Percentiles rank a stretch among this genome's conserved stretches.
Conservation (phyloP, 192 early-diverging fungal genomes). For the Coemansia sp. region DNA sequence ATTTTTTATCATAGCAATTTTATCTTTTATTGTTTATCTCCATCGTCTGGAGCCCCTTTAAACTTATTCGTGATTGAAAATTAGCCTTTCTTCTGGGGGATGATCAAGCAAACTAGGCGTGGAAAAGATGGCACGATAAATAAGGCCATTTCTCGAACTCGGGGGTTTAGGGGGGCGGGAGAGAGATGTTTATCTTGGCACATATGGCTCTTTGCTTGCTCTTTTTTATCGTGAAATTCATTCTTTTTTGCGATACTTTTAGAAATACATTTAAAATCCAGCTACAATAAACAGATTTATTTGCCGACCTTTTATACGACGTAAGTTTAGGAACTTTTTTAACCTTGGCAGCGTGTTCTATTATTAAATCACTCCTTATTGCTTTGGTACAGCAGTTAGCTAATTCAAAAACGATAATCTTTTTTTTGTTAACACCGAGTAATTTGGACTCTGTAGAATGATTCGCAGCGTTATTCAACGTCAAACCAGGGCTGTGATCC, state of each 20-base stretch:
- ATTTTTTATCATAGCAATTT: not conserved
- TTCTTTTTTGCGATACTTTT: not conserved
- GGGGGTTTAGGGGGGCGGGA: too few relatives aligned
- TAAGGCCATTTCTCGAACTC: too few relatives aligned
- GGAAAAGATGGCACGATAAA: too few relatives aligned
- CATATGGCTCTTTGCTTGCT: not conserved
- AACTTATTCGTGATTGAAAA: too few relatives aligned
- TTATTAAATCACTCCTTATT: not conserved
- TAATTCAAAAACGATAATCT: not conserved
- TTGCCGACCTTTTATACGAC: not conserved
- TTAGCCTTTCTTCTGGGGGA: too few relatives aligned
- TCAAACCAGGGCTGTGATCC: slow-evolving; percentile 10
- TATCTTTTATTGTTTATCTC: too few relatives aligned
- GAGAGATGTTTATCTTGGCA: too few relatives aligned
- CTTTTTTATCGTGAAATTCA: not conserved
- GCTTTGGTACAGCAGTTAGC: not conserved
- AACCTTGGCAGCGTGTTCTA: not conserved
- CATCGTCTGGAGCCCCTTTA: too few relatives aligned
- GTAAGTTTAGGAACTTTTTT: not conserved
- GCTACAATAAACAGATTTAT: not conserved
- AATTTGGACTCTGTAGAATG: slow-evolving; percentile 19
- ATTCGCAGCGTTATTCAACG: slow-evolving; percentile 40
- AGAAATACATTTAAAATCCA: not conserved
- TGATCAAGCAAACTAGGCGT: too few relatives aligned
- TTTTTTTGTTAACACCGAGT: not conserved